Conservation (phyloP, 1,284 basidiomycete species). For the Trichosporon faecale region DNA sequence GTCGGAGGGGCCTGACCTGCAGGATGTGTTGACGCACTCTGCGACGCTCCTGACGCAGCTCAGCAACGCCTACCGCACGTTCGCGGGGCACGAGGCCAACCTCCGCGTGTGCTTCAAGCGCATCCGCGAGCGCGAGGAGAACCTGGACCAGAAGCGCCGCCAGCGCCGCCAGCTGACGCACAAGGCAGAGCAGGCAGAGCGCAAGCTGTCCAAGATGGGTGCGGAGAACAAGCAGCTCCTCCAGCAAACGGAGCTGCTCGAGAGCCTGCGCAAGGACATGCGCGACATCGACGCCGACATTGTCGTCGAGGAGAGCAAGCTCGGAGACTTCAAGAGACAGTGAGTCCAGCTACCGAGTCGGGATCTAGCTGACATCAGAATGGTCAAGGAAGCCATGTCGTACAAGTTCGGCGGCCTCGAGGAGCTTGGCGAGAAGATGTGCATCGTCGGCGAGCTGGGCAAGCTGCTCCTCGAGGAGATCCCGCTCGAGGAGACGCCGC, state of each 20-base stretch:
- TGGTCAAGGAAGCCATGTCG: conserved; percentile 65
- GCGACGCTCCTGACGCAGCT: conserved; percentile 68
- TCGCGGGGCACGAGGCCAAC: conserved; percentile 68
- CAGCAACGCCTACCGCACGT: conserved; percentile 65
- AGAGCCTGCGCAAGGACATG: conserved; percentile 73
- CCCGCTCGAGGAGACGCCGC: conserved; percentile 71
- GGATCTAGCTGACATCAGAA: conserved; percentile 24
- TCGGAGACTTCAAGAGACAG: conserved; percentile 81
- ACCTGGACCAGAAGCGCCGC: conserved; percentile 70
- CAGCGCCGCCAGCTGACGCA: conserved; percentile 64
- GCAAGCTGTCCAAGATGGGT: conserved; percentile 85
- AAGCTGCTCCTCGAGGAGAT: conserved; percentile 77
- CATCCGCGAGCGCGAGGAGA: conserved; percentile 78
- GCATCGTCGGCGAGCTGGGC: conserved; percentile 79
- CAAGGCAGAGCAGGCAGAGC: conserved; percentile 83
- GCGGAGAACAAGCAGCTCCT: conserved; percentile 83
- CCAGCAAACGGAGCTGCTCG: conserved; percentile 71
- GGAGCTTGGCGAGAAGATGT: conserved; percentile 81
- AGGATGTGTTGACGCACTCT: conserved; percentile 76
- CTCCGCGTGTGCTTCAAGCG: conserved; percentile 61
- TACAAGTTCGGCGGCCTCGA: conserved; percentile 83
- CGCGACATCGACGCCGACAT: conserved; percentile 76
- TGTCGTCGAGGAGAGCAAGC: conserved; percentile 71
- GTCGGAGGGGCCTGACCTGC: conserved; percentile 76
- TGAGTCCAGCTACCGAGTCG: conserved; percentile 25